These are phyloP conservation scores for Trichophyton benhamiae DNA, from an alignment of 2,329 filamentous ascomycete genomes.

Conservation along the genomic window DNA sequence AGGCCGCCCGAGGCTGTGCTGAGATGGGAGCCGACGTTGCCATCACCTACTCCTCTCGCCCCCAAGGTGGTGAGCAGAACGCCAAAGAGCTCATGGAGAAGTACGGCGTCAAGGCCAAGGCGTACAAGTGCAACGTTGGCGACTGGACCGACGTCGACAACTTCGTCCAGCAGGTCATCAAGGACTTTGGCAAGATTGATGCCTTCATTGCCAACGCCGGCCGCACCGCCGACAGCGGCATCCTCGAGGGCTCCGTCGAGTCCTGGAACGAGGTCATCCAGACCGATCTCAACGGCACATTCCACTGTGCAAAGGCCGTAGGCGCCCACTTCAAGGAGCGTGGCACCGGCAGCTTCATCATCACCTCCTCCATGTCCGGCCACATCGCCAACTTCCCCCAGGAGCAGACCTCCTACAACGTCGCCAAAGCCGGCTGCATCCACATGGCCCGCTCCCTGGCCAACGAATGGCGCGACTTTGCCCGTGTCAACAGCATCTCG, in stretches of 20 bases:
- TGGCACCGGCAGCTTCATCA: constrained; percentile 52
- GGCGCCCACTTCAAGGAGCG: constrained; percentile 63
- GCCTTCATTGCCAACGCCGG: constrained; percentile 60
- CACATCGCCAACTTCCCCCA: constrained; percentile 48
- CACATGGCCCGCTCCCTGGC: constrained; percentile 52
- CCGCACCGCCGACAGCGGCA: constrained; percentile 54
- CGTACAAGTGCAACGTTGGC: constrained; percentile 53
- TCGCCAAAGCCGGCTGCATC: constrained; percentile 55
- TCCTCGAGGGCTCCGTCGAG: constrained; percentile 57
- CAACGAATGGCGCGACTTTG: constrained; percentile 59
- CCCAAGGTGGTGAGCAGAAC: constrained; percentile 53
- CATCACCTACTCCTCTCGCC: constrained; percentile 54
- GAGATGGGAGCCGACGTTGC: constrained; percentile 53
- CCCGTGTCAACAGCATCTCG: constrained; percentile 55
- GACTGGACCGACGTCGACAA: constrained; percentile 45
- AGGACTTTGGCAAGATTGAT: constrained; percentile 59
- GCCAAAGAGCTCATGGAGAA: constrained; percentile 47
- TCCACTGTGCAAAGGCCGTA: constrained; percentile 80
- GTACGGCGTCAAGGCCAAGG: constrained; percentile 54
- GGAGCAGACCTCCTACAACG: constrained; percentile 54
- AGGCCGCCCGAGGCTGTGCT: constrained; percentile 52
- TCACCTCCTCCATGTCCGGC: constrained; percentile 52
- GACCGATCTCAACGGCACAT: constrained; percentile 75
- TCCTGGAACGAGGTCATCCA: constrained; percentile 68
- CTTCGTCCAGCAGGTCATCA: constrained; percentile 46